Base-by-base conservation (phyloP, 2,329 filamentous ascomycete genomes). In the Corynespora cassiicola region DNA sequence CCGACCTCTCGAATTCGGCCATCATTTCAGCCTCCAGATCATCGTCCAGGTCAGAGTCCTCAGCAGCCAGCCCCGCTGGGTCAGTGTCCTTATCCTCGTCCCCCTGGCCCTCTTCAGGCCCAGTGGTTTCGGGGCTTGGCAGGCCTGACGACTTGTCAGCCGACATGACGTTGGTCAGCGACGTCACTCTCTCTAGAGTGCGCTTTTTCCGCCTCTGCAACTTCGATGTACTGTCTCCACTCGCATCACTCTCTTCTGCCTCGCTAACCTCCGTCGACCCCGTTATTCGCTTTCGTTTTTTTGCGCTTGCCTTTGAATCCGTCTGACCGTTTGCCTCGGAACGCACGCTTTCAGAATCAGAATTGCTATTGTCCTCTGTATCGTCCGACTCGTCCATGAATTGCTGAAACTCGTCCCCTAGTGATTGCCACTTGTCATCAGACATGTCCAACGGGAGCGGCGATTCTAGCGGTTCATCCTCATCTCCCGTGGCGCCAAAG, bases 381-480 rank as follows among this genome's bases (percentile, higher is more conserved):
- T 68, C 58, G 8, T 54, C 68, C 4, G 64, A 56, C 21, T 66
- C 65, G 26, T 78, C 79, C 51, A 94, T 71, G 52, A 94, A 91
- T 29, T 89, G 88, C 10, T 80, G 81, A 7, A 95, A 72, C 57
- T 95, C 90, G 42, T 87, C 84, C 50, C 90, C 84, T 2, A 75
- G 71, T 28, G 75, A 71, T 18, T 75, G 71, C 42, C 75, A 74
- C 20, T 74, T 58, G 6, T 64, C 58, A 7, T 48, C 49, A 2
- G 52, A 58, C 45, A 58, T 46, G 30, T 61, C 54, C 17, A 63
- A 39, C 25, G 52, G 36, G 17, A 62, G 27, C 6, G 61, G 54
- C 1, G 58, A 56, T 5, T 58, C 54, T 4, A 39, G 43, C 8
- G 51, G 40, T 11, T 54, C 59, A 6, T 65, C 68, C 32, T 67